Evolutionary conservation across 176 grass and related monocot species (phyloP).

Genomic region (Thalia dealbata): DNA sequence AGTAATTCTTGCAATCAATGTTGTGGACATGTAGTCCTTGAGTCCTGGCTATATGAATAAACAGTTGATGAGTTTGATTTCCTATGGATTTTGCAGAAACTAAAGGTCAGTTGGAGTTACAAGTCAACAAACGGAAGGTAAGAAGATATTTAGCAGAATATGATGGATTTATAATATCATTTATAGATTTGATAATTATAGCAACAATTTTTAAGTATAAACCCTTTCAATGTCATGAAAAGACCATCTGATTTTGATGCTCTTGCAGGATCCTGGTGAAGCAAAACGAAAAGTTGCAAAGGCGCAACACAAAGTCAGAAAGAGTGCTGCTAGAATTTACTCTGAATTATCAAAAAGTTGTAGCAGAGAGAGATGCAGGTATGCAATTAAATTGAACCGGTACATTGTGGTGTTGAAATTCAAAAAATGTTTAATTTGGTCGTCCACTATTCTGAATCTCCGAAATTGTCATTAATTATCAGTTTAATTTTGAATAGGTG

Average conservation of each 20-base stretch:
- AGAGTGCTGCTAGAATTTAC: slow-evolving; percentile 77
- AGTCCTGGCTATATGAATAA: not conserved
- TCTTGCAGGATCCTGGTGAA: slow-evolving; percentile 51
- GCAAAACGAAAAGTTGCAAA: slow-evolving; percentile 63
- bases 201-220: too few species aligned
- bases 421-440: not conserved
- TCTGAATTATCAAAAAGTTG: slow-evolving; percentile 65
- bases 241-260: slow-evolving; percentile 16
- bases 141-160: slow-evolving; percentile 29
- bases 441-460: slow-evolving; percentile 1
- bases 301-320: slow-evolving; percentile 57
- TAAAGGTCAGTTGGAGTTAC: slow-evolving; percentile 30
- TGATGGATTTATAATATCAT: slow-evolving; percentile 15
- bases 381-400: slow-evolving; percentile 13
- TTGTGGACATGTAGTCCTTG: not conserved
- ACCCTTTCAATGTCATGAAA: not conserved
- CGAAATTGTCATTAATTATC: not conserved
- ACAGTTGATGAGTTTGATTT: not conserved
- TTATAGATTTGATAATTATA: slow-evolving; percentile 1
- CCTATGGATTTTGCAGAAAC: slow-evolving; percentile 29
- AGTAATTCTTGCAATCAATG: not conserved
- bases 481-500: not conserved
- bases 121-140: slow-evolving; percentile 29
- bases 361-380: slow-evolving; percentile 89
- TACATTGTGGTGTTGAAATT: not conserved